phyloP scores from a whole-genome alignment of 257 asterid species.

The Lavandula angustifolia region DNA sequence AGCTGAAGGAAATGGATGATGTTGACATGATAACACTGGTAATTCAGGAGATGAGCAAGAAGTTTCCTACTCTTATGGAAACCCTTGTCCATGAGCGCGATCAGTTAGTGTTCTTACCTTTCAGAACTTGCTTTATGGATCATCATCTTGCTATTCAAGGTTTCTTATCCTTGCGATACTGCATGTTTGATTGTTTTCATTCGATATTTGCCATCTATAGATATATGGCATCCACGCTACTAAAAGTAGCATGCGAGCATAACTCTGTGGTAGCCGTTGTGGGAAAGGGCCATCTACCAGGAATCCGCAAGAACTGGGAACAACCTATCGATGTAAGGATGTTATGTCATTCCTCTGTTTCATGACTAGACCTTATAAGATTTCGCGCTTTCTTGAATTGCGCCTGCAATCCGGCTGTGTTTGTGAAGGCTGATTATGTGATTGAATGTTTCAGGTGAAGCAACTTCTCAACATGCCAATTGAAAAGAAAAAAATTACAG shows the following conservation, averaged over 20 bases:
- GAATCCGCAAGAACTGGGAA: slow-evolving; percentile 78
- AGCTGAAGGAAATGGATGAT: slow-evolving; percentile 97
- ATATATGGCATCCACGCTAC: slow-evolving; percentile 75
- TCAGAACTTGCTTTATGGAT: neutral
- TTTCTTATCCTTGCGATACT: neutral
- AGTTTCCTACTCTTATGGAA: slow-evolving; percentile 90
- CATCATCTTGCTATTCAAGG: slow-evolving; percentile 5
- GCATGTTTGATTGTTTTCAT: neutral
- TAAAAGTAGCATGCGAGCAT: slow-evolving; percentile 73
- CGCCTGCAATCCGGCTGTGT: neutral
- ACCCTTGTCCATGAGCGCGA: slow-evolving; percentile 94
- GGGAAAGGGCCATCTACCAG: slow-evolving; percentile 88
- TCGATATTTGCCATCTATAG: slow-evolving; percentile 35
- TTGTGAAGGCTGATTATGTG: neutral
- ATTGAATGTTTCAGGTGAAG: slow-evolving; percentile 45
- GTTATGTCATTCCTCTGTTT: neutral
- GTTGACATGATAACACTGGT: slow-evolving; percentile 85
- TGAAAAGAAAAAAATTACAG: slow-evolving; percentile 37
- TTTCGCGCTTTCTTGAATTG: neutral
- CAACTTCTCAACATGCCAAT: slow-evolving; percentile 55
- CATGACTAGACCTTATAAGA: neutral
- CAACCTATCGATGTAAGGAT: slow-evolving; percentile 75
- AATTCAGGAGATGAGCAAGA: slow-evolving; percentile 94
- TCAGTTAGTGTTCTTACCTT: slow-evolving; percentile 51
- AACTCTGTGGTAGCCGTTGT: slow-evolving; percentile 90